phyloP scores from a whole-genome alignment of 148 eudicot genomes.

The Rhododendron williamsianum region DNA sequence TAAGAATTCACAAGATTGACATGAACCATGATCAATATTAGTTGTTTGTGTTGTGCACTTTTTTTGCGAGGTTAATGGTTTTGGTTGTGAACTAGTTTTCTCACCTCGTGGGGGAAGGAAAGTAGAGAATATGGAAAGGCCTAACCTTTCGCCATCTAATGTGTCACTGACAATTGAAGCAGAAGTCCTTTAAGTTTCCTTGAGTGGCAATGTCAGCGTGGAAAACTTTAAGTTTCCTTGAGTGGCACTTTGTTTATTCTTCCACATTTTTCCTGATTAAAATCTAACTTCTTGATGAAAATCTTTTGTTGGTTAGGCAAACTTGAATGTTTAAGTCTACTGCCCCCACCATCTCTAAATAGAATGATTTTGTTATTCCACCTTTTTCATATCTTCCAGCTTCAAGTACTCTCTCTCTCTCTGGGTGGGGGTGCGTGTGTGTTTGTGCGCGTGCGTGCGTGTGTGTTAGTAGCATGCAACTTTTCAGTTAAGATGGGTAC shows the following conservation, averaged over 20 bases:
- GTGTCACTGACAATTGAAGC: not conserved
- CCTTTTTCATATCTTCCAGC: not conserved
- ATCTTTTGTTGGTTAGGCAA: not conserved
- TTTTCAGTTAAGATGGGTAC: not conserved
- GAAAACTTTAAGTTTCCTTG: not conserved
- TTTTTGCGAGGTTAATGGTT: not conserved
- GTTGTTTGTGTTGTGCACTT: not conserved
- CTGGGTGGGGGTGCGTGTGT: not conserved
- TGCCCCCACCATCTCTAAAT: not conserved
- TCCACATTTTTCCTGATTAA: not conserved
- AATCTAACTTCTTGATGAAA: not conserved
- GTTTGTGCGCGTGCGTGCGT: too few relatives aligned
- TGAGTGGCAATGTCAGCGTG: not conserved
- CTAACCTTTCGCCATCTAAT: not conserved
- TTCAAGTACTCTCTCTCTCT: too few relatives aligned
- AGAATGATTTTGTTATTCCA: not conserved
- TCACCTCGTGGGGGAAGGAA: not conserved
- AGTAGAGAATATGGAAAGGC: not conserved
- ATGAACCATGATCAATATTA: not conserved
- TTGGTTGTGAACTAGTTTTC: not conserved
- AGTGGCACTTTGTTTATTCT: not conserved
- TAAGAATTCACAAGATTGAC: not conserved
- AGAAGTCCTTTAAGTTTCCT: not conserved
- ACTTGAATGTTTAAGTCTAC: not conserved
- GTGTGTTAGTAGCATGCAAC: not conserved